Evolutionary conservation across 2,329 filamentous ascomycete genomes (phyloP).

Genomic region (Penicillium sp.): DNA sequence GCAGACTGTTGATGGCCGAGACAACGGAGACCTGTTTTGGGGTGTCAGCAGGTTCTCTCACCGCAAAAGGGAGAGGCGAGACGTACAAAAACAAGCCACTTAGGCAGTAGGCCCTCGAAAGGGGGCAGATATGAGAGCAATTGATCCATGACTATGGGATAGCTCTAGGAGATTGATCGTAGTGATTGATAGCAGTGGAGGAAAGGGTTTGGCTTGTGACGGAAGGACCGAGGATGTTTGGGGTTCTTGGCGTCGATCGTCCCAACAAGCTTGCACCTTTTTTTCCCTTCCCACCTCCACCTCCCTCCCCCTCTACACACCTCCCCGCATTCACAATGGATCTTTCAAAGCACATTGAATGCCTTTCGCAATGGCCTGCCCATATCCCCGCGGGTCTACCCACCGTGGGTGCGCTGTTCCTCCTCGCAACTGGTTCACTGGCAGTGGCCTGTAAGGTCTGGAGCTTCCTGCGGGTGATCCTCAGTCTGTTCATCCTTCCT

Average conservation of each 20-base stretch:
- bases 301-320: not conserved
- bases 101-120: conserved; percentile 60
- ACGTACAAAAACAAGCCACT: conserved; percentile 68
- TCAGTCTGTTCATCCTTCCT: conserved; percentile 70
- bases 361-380: conserved; percentile 39
- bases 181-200: not conserved
- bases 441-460: conserved; percentile 61
- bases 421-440: conserved; percentile 59
- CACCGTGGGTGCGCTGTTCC: conserved; percentile 37
- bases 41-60: conserved; percentile 10
- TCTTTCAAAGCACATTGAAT: conserved; percentile 34
- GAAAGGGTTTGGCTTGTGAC: conserved; percentile 5
- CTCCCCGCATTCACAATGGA: conserved; percentile 34
- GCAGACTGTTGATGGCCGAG: conserved; percentile 81
- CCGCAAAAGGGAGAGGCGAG: not conserved
- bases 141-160: conserved; percentile 33
- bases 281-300: conserved; percentile 5
- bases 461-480: conserved; percentile 64
- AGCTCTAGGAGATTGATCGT: not conserved
- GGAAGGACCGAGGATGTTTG: conserved; percentile 24
- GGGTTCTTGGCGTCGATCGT: conserved; percentile 28
- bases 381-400: conserved; percentile 42
- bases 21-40: conserved; percentile 69
- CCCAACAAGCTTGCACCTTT: conserved; percentile 26
- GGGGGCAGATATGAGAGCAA: conserved; percentile 39